phyloP scores from a whole-genome alignment of 371 early-diverging fungal species.

The Mucor sp. region DNA sequence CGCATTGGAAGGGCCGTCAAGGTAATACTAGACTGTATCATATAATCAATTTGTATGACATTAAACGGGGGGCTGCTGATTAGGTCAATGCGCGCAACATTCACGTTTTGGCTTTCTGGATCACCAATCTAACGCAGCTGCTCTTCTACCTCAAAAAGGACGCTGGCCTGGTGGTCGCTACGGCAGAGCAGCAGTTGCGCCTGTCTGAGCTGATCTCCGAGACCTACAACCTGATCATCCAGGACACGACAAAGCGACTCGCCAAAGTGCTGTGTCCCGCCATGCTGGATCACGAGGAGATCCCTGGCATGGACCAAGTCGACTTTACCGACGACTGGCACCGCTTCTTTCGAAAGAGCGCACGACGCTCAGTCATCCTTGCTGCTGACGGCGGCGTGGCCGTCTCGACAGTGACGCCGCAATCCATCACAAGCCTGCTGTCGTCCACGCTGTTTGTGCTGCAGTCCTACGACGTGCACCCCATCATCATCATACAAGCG shows the following conservation, averaged over 20 bases:
- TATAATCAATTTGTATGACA: conserved; percentile 7
- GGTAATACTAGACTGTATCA: conserved; percentile 5
- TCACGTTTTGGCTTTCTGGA: conserved; percentile 75
- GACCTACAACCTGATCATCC: conserved; percentile 61
- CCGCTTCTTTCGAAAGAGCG: conserved; percentile 42
- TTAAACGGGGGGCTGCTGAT: background rate
- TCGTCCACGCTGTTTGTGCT: conserved; percentile 64
- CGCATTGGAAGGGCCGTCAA: conserved; percentile 50
- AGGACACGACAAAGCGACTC: conserved; percentile 60
- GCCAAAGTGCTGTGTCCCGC: conserved; percentile 61
- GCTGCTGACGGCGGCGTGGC: background rate
- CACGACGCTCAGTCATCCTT: background rate
- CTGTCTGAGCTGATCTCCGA: conserved; percentile 76
- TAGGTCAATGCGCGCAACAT: conserved; percentile 42
- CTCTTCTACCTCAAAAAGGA: conserved; percentile 85
- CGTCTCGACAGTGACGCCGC: conserved; percentile 36
- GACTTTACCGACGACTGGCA: conserved; percentile 67
- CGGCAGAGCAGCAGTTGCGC: conserved; percentile 61
- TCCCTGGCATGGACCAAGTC: conserved; percentile 69
- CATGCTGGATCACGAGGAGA: conserved; percentile 71
- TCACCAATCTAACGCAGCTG: conserved; percentile 74
- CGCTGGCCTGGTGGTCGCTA: conserved; percentile 60
- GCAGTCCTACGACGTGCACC: conserved; percentile 67
- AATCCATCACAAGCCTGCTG: conserved; percentile 62
- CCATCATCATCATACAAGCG: conserved; percentile 63